phyloP scores from a whole-genome alignment of 352 stramenopile genomes.

The Pythium scleroteichum region DNA sequence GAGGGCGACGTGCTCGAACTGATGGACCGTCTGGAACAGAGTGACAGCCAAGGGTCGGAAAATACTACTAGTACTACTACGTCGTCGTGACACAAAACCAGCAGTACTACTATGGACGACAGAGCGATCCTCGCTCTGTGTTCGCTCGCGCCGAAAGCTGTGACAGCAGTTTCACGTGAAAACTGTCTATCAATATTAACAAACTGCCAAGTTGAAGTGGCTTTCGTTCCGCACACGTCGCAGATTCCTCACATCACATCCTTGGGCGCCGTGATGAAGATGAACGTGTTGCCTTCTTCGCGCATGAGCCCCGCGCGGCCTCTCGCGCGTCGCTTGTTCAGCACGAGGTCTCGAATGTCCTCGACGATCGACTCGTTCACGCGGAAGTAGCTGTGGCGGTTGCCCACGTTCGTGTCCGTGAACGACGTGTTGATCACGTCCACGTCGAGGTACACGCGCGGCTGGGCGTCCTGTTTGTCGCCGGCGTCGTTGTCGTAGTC shows the following conservation, averaged over 20 bases:
- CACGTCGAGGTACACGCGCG: conserved; percentile 63
- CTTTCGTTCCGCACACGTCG: no score
- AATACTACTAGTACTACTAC: no score
- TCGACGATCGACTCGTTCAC: conserved; percentile 81
- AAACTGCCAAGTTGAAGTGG: no score
- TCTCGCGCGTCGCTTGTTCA: conserved; percentile 58
- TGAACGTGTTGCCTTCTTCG: conserved; percentile 66
- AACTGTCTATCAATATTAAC: no score
- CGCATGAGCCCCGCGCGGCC: conserved; percentile 54
- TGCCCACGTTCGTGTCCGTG: conserved; percentile 84
- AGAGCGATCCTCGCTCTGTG: no score
- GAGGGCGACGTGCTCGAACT: no score
- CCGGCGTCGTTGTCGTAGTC: conserved; percentile 7
- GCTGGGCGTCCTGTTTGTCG: conserved; percentile 18
- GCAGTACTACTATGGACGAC: no score
- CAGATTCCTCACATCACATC: conserved; percentile 7
- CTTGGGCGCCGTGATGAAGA: conserved; percentile 61
- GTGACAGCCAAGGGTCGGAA: no score
- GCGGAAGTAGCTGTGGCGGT: conserved; percentile 88
- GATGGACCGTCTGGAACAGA: no score
- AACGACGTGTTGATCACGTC: conserved; percentile 89
- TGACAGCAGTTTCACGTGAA: no score
- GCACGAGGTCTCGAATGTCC: conserved; percentile 64
- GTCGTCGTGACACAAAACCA: no score
- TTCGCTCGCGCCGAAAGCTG: no score